A percentile compares a stretch with the other conserved stretches of the same genome.
phyloP scores from a whole-genome alignment of 1,284 basidiomycete genomes.

The Irpex sp. region DNA sequence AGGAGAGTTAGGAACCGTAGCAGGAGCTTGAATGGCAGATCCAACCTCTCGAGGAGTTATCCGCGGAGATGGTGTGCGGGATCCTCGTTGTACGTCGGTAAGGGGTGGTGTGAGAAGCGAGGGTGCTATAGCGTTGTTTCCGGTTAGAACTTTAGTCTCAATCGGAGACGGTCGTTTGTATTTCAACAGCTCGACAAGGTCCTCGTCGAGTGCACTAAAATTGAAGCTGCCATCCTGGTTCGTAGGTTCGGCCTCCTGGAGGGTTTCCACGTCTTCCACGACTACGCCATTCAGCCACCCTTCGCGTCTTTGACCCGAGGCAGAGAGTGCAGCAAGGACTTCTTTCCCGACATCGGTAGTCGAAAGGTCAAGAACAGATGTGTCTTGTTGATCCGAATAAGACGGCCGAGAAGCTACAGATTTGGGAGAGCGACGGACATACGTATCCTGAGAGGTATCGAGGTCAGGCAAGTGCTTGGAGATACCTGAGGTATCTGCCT shows the following conservation, averaged over 20 bases:
- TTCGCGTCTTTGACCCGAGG: constrained; percentile 31
- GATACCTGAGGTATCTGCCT: constrained; percentile 67
- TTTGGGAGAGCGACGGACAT: neutral
- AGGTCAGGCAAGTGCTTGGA: constrained; percentile 47
- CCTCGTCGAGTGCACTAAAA: constrained; percentile 50
- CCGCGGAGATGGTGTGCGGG: neutral
- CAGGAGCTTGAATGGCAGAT: neutral
- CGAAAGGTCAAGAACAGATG: constrained; percentile 50
- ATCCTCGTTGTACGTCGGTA: neutral
- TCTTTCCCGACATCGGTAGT: constrained; percentile 49
- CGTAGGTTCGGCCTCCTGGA: constrained; percentile 5
- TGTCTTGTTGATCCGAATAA: constrained; percentile 23
- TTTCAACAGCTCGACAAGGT: constrained; percentile 56
- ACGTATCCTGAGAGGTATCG: constrained; percentile 22
- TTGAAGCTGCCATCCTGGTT: constrained; percentile 39
- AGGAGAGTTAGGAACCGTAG: constrained; percentile 8
- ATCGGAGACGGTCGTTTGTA: constrained; percentile 31
- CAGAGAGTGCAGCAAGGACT: constrained; percentile 50
- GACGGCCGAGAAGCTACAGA: constrained; percentile 1
- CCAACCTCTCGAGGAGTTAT: neutral
- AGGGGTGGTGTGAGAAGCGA: constrained; percentile 3
- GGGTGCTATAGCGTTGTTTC: constrained; percentile 6
- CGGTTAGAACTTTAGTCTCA: constrained; percentile 8
- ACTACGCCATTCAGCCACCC: constrained; percentile 46
- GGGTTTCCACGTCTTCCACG: constrained; percentile 29